phyloP scores from a whole-genome alignment of 148 eudicot genomes.

The Diospyros kaki region DNA sequence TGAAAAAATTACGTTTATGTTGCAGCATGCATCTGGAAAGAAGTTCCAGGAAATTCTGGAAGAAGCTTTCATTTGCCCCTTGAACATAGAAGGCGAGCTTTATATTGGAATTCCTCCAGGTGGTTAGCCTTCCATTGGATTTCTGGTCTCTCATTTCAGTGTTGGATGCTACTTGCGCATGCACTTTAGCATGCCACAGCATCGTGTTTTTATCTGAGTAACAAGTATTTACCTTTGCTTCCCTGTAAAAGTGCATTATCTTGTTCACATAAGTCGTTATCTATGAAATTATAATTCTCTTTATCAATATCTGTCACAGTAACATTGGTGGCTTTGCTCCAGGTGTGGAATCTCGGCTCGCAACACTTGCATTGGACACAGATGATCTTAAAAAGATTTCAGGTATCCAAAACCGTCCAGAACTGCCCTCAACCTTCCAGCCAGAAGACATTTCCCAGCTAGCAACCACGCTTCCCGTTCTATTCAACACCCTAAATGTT shows the following conservation, averaged over 20 bases:
- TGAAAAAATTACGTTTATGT: constrained; percentile 7
- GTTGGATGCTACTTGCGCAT: background rate
- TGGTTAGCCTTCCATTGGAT: constrained; percentile 7
- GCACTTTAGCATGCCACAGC: background rate
- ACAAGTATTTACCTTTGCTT: background rate
- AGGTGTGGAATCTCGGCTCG: constrained; percentile 96
- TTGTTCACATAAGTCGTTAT: background rate
- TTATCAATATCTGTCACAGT: background rate
- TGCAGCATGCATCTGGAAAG: constrained; percentile 76
- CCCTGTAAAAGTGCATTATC: background rate
- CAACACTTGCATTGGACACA: constrained; percentile 66
- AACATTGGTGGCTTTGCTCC: background rate
- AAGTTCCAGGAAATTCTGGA: constrained; percentile 90
- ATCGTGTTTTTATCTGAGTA: background rate
- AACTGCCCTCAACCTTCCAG: constrained; percentile 76
- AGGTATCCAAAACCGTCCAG: constrained; percentile 38
- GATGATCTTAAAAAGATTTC: constrained; percentile 63
- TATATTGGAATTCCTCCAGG: constrained; percentile 99
- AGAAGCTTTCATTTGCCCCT: constrained; percentile 83
- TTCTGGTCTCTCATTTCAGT: constrained; percentile 3
- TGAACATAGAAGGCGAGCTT: constrained; percentile 81
- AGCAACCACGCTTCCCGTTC: constrained; percentile 49
- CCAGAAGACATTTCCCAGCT: constrained; percentile 45
- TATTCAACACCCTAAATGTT: constrained; percentile 68
- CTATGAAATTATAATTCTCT: background rate